Evolutionary conservation across 768 basidiomycete species (phyloP).

Genomic region (Leccinum boreale): DNA sequence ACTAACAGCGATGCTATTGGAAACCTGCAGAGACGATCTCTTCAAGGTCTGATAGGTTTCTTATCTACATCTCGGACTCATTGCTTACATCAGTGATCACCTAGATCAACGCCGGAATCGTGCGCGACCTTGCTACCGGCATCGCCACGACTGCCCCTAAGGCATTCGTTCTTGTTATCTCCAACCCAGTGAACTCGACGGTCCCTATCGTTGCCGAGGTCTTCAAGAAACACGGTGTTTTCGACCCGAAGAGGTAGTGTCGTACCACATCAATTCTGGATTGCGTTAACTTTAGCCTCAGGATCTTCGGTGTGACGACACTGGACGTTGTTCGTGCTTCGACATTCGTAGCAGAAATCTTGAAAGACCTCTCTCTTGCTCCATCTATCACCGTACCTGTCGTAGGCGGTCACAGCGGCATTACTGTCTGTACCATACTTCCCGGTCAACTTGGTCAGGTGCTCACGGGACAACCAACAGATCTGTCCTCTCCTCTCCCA

Average conservation of each 20-base stretch:
- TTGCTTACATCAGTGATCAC: background rate
- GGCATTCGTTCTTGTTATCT: slow-evolving; percentile 93
- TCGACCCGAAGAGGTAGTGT: slow-evolving; percentile 82
- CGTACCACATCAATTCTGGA: background rate
- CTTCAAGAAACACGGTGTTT: slow-evolving; percentile 88
- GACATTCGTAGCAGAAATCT: slow-evolving; percentile 84
- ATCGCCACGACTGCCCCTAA: slow-evolving; percentile 83
- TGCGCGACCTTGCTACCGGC: slow-evolving; percentile 87
- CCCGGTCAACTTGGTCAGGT: background rate
- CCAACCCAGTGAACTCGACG: slow-evolving; percentile 99
- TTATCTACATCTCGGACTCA: background rate
- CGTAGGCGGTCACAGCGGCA: slow-evolving; percentile 92
- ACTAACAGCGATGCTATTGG: slow-evolving; percentile 7
- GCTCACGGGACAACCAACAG: slow-evolving; percentile 34
- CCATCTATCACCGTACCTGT: slow-evolving; percentile 77
- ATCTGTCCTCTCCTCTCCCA: slow-evolving; percentile 94
- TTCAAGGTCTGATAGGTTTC: slow-evolving; percentile 69
- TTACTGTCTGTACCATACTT: slow-evolving; percentile 54
- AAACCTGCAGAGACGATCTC: slow-evolving; percentile 72
- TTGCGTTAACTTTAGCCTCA: slow-evolving; percentile 30
- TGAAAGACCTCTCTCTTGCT: slow-evolving; percentile 61
- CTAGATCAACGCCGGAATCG: slow-evolving; percentile 97
- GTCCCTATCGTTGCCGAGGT: slow-evolving; percentile 96
- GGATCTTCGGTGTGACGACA: slow-evolving; percentile 97
- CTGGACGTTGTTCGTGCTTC: slow-evolving; percentile 98